Base-by-base conservation (phyloP, 2,329 filamentous ascomycete species). In the Acrodontium crateriforme region DNA sequence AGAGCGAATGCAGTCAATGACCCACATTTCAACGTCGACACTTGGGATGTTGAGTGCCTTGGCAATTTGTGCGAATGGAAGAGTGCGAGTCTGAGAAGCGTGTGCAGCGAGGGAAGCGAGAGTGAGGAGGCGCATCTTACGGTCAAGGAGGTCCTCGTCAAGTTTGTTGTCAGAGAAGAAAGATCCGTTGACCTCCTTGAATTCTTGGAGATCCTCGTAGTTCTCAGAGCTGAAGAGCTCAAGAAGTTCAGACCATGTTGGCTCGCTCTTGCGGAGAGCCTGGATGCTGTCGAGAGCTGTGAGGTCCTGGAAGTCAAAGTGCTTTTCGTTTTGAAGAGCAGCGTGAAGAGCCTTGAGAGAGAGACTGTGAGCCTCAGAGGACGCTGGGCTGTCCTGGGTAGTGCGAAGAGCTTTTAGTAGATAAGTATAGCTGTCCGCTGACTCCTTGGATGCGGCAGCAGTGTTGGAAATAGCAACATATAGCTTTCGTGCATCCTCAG, bases 1-100 rank as follows among this genome's bases (percentile, higher is more conserved):
- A 25, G 85, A 83, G 43, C 89, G 82, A 60, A 98, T 94, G 44
- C 91, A 85, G 55, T 98, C 89, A 49, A 98, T 98, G 42, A 91
- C 83, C 89, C 89, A 98, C 69, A 87, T 79, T 68, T 98, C 89
- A 22, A 95, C 83, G 39, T 95, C 83, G 39, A 80, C 75, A 25
- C 62, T 52, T 24, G 82, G 74, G 31, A 98, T 75, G 58, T 89
- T 78, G 25, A 98, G 73, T 5, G 83, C 78, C 52, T 78, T 78
- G 40, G 79, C 72, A 51, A 98, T 94, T 49, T 71, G 71, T 41
- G 69, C 67, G 61, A 98, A 98, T 36, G 87, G 78, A 29, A 98
- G 78, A 49, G 89, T 83, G 49, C 87, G 80, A 47, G 74, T 81
- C 36, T 79, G 77, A 13, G 54, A 52, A 15, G 78, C 78, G 42